phyloP scores from a whole-genome alignment of 768 basidiomycete species.

The Cystoderma amianthinum region DNA sequence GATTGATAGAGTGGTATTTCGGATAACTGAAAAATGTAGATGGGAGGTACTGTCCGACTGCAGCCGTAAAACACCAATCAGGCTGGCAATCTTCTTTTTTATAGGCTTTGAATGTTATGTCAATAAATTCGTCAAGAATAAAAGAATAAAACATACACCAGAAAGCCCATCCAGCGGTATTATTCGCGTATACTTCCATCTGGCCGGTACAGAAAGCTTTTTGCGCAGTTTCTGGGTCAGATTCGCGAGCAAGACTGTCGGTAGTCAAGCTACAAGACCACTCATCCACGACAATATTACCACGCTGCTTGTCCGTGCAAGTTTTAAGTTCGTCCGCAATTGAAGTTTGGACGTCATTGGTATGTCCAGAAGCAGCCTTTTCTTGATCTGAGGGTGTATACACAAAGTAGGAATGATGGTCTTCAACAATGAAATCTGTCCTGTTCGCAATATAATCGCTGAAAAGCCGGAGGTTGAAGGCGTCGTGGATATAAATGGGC shows the following conservation, averaged over 20 bases:
- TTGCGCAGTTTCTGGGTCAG: constrained; percentile 34
- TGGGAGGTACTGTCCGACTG: constrained; percentile 51
- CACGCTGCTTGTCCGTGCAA: constrained; percentile 16
- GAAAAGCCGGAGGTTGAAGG: constrained; percentile 51
- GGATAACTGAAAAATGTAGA: constrained; percentile 48
- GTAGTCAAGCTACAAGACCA: constrained; percentile 78
- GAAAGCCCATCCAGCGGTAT: constrained; percentile 59
- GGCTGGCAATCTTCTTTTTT: constrained; percentile 55
- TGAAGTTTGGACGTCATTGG: constrained; percentile 32
- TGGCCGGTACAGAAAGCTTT: constrained; percentile 52
- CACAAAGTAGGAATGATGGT: constrained; percentile 72
- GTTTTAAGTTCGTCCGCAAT: constrained; percentile 25
- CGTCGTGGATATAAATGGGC: constrained; percentile 66
- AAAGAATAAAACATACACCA: constrained; percentile 43
- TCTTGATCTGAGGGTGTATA: constrained; percentile 47
- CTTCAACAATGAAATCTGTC: constrained; percentile 60
- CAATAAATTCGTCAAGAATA: background rate
- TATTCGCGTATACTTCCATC: constrained; percentile 47
- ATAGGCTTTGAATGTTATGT: constrained; percentile 33
- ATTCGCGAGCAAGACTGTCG: constrained; percentile 41
- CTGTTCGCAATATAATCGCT: constrained; percentile 39
- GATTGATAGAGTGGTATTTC: constrained; percentile 5
- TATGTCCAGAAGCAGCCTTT: constrained; percentile 51
- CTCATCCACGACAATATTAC: constrained; percentile 70
- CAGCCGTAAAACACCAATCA: constrained; percentile 66